A percentile compares a stretch with the other conserved stretches of the same genome.
Conservation (phyloP, 225 moss, liverwort and hornwort species). For the Antitrichia curtipendula region DNA sequence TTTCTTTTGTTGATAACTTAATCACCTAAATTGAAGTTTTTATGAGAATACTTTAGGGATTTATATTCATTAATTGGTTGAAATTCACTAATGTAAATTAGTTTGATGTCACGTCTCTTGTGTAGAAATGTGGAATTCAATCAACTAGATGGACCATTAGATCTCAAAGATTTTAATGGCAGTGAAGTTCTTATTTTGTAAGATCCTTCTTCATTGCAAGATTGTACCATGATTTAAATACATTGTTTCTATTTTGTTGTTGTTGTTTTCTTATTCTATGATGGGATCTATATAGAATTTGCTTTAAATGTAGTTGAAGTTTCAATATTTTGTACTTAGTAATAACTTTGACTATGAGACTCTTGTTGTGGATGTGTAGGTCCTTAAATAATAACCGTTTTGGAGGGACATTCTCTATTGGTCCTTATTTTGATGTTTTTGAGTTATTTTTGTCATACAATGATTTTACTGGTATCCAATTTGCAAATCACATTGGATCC, state of each 20-base stretch:
- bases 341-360: no score
- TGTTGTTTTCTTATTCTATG: neutral
- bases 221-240: neutral
- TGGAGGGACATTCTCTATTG: neutral
- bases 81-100: neutral
- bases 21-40: neutral
- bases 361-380: neutral
- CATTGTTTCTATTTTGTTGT: neutral
- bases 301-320: rapidly evolving
- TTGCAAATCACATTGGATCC: neutral
- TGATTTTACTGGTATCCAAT: neutral
- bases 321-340: neutral
- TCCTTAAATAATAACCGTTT: rapidly evolving
- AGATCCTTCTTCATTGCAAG: neutral
- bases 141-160: neutral
- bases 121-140: neutral
- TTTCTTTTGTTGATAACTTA: neutral
- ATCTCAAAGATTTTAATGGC: neutral
- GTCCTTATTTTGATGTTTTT: rapidly evolving
- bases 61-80: neutral
- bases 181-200: rapidly evolving
- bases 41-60: neutral
- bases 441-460: rapidly evolving
- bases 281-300: neutral
- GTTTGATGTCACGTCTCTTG: neutral